Percentiles rank a stretch among this genome's conserved stretches.
phyloP scores from a whole-genome alignment of 140 eudicot genomes.

The Erigeron philadelphicus region DNA sequence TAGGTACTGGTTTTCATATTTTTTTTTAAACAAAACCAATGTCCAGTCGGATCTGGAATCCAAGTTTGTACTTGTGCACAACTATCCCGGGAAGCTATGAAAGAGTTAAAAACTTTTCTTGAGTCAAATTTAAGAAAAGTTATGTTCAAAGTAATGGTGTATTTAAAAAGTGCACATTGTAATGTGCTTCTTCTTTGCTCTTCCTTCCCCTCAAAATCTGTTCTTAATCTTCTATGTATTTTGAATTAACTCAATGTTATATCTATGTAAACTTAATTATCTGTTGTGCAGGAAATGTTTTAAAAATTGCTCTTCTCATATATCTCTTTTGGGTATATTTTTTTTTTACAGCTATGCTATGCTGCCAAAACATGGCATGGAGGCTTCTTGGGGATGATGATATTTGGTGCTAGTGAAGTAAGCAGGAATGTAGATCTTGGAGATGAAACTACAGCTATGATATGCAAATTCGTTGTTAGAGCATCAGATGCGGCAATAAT shows the following conservation, averaged over 20 bases:
- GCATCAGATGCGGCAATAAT: conserved; percentile 88
- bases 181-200: too few species aligned
- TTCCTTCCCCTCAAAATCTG: too few species aligned
- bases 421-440: conserved; percentile 93
- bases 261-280: neutral
- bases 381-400: conserved; percentile 93
- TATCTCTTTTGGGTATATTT: conserved; percentile 13
- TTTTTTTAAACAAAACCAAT: too few species aligned
- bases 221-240: neutral
- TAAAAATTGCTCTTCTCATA: neutral
- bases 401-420: conserved; percentile 92
- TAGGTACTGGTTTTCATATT: neutral
- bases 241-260: neutral
- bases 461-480: conserved; percentile 83
- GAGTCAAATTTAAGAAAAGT: too few species aligned
- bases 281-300: neutral
- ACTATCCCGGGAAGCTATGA: too few species aligned
- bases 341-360: conserved; percentile 59
- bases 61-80: too few species aligned
- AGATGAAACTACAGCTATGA: conserved; percentile 91
- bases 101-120: too few species aligned
- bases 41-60: too few species aligned
- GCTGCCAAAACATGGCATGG: conserved; percentile 98
- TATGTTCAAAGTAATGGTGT: too few species aligned
- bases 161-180: too few species aligned